phyloP scores from a whole-genome alignment of 331 rosid species.

The Malus hybrid region DNA sequence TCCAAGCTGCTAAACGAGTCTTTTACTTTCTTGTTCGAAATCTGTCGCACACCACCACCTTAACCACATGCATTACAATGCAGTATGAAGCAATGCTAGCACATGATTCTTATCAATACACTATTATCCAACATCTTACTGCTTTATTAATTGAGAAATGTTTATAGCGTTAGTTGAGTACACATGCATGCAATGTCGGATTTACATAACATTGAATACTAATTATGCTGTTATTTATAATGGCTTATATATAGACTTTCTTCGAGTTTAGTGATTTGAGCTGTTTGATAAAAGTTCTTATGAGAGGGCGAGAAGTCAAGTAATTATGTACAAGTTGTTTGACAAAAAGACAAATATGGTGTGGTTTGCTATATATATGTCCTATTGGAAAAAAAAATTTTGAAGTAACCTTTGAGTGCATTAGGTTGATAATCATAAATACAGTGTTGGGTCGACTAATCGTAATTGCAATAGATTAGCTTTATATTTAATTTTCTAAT shows the following conservation, averaged over 20 bases:
- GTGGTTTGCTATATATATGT: not conserved
- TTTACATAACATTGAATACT: not conserved
- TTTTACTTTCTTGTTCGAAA: not conserved
- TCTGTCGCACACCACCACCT: not conserved
- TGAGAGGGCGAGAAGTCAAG: not conserved
- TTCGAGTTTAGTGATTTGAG: no score
- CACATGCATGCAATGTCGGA: not conserved
- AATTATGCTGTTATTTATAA: no score
- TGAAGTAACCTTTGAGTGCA: not conserved
- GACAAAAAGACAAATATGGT: not conserved
- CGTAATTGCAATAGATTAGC: not conserved
- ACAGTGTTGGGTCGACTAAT: no score
- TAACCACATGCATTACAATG: not conserved
- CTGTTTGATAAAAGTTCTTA: no score
- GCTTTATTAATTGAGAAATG: not conserved
- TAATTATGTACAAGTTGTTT: not conserved
- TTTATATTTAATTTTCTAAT: no score
- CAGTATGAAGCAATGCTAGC: not conserved
- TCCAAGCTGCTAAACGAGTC: no score
- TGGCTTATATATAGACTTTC: no score
- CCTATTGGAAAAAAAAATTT: no score
- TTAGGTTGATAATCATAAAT: not conserved
- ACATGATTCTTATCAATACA: not conserved
- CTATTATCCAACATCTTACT: no score
- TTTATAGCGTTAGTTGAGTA: not conserved